Evolutionary conservation across 1,284 basidiomycete species (phyloP).

Genomic region (Cutaneotrichosporon sp.): DNA sequence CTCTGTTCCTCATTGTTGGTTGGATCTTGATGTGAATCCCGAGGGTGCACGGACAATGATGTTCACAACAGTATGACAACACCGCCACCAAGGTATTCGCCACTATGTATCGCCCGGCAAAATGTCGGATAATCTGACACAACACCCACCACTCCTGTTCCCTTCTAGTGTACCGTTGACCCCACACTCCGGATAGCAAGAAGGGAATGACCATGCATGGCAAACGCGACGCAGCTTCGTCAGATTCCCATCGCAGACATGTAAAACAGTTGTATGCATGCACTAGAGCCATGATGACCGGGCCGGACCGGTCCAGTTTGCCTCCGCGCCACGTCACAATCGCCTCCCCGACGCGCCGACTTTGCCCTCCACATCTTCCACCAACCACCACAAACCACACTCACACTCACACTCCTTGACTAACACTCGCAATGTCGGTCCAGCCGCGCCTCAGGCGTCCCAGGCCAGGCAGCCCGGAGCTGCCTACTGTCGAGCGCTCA

Average conservation of each 20-base stretch:
- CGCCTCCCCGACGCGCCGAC: background rate
- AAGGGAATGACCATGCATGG: no score
- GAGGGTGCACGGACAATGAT: no score
- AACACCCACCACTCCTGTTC: no score
- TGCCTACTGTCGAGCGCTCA: slow-evolving; percentile 16
- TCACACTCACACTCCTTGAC: background rate
- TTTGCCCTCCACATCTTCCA: background rate
- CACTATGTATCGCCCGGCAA: no score
- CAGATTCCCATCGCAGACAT: background rate
- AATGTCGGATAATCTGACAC: no score
- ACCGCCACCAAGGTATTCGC: no score
- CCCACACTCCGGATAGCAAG: no score
- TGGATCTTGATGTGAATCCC: no score
- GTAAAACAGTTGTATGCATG: background rate
- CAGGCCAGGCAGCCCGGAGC: slow-evolving; percentile 15
- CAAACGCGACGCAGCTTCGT: no score
- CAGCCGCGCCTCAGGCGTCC: slow-evolving; percentile 22
- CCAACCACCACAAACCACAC: background rate
- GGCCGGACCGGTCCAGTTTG: background rate
- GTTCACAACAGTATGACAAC: no score
- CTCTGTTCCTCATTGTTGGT: no score
- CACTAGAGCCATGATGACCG: background rate
- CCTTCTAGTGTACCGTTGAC: no score
- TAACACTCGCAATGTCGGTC: slow-evolving; percentile 18
- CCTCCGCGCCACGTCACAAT: slow-evolving; percentile 1